These are phyloP conservation scores for Neocatenulostroma microsporum DNA, from an alignment of 2,329 filamentous ascomycete species.

Conservation along the genomic window DNA sequence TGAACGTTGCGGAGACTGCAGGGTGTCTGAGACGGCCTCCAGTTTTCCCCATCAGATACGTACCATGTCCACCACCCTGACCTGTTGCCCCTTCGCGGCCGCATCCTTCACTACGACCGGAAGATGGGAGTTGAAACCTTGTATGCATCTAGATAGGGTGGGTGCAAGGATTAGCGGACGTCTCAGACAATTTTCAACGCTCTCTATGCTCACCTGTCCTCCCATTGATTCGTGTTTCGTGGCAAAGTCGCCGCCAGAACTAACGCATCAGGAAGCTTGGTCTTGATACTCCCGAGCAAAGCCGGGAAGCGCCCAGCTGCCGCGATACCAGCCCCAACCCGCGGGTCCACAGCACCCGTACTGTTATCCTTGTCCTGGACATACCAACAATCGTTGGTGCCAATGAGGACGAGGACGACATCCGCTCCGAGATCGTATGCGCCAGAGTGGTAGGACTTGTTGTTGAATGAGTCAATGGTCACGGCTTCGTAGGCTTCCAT, in stretches of 20 bases:
- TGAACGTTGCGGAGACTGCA: neutral
- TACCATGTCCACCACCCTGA: slow-evolving; percentile 5
- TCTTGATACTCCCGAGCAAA: slow-evolving; percentile 3
- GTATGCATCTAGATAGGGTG: too few relatives aligned
- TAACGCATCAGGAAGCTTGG: neutral
- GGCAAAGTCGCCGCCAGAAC: slow-evolving; percentile 2
- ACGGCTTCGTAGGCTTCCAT: slow-evolving; percentile 5
- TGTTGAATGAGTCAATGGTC: slow-evolving; percentile 5
- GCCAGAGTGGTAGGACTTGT: slow-evolving; percentile 3
- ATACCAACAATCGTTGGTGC: slow-evolving; percentile 9
- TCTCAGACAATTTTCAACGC: too few relatives aligned
- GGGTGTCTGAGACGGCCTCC: too few relatives aligned
- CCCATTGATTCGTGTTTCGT: slow-evolving; percentile 3
- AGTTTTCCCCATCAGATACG: too few relatives aligned
- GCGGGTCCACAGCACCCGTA: neutral
- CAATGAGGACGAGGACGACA: slow-evolving; percentile 6
- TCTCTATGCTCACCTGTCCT: too few relatives aligned
- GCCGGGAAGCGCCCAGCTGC: neutral
- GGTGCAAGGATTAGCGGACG: too few relatives aligned
- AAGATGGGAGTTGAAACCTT: slow-evolving; percentile 1
- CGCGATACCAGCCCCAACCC: neutral
- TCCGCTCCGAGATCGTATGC: slow-evolving; percentile 5
- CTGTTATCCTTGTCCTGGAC: neutral
- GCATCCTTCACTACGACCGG: slow-evolving; percentile 1
- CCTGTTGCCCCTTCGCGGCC: slow-evolving; percentile 2